Percentiles rank a stretch among this genome's conserved stretches.
Conservation (phyloP, 2,329 filamentous ascomycete species). For the Aspergillus jensenii region DNA sequence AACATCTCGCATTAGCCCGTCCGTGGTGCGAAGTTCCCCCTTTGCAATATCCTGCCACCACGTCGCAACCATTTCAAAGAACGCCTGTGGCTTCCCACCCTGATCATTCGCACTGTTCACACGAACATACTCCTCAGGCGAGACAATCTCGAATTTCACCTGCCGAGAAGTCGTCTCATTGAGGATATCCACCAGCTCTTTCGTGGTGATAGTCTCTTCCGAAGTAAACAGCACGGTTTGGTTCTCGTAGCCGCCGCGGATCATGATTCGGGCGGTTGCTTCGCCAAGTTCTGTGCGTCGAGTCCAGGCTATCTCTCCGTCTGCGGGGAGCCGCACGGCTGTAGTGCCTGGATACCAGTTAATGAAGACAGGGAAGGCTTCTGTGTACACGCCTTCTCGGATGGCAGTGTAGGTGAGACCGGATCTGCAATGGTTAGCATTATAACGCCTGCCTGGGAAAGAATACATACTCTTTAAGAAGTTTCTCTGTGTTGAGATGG, state of each 20-base stretch:
- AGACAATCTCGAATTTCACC: slow-evolving; percentile 34
- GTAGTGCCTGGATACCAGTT: slow-evolving; percentile 40
- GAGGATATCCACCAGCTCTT: slow-evolving; percentile 39
- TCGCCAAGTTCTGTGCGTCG: slow-evolving; percentile 56
- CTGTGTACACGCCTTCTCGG: slow-evolving; percentile 60
- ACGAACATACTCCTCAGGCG: slow-evolving; percentile 35
- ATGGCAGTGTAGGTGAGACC: slow-evolving; percentile 54
- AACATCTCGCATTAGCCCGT: slow-evolving; percentile 44
- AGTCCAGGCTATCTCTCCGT: slow-evolving; percentile 52
- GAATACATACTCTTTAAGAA: slow-evolving; percentile 42
- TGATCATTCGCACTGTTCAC: slow-evolving; percentile 30
- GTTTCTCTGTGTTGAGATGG: slow-evolving; percentile 58
- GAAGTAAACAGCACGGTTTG: slow-evolving; percentile 42
- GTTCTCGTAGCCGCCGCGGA: slow-evolving; percentile 38
- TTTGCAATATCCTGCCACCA: slow-evolving; percentile 47
- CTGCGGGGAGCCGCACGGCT: slow-evolving; percentile 34
- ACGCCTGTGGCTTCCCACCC: slow-evolving; percentile 39
- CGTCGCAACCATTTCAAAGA: slow-evolving; percentile 43
- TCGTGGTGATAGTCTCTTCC: slow-evolving; percentile 32
- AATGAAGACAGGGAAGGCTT: slow-evolving; percentile 61
- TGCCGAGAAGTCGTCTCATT: slow-evolving; percentile 36
- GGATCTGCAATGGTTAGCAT: slow-evolving; percentile 23
- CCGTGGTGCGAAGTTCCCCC: slow-evolving; percentile 46
- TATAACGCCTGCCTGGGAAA: neutral
- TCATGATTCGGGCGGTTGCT: slow-evolving; percentile 53